Percentiles rank a stretch among this genome's conserved stretches.
phyloP scores from a whole-genome alignment of 345 rosid genomes.

The Heritiera fomes region DNA sequence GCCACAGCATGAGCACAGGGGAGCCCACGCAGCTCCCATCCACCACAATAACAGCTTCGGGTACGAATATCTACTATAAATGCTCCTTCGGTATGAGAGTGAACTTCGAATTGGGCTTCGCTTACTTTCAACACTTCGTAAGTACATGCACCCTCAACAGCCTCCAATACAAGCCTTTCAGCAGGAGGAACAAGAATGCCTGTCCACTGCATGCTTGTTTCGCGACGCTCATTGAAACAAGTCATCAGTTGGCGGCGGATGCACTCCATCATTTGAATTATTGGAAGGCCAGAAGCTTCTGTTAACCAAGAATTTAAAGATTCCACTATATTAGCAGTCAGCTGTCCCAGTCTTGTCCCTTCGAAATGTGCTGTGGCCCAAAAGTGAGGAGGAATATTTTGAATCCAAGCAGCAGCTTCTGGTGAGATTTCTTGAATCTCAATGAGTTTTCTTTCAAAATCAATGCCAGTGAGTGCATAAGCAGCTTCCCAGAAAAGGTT shows the following conservation, averaged over 20 bases:
- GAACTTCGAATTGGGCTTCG: constrained; percentile 74
- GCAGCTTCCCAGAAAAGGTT: constrained; percentile 88
- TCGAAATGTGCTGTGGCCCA: constrained; percentile 90
- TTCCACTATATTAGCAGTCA: constrained; percentile 72
- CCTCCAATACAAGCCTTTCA: constrained; percentile 60
- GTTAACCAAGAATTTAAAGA: constrained; percentile 61
- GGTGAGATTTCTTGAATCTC: constrained; percentile 77
- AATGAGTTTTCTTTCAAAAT: constrained; percentile 60
- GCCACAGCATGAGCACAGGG: constrained; percentile 90
- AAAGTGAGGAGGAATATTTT: constrained; percentile 58
- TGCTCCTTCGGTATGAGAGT: constrained; percentile 55
- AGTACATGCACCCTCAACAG: constrained; percentile 59
- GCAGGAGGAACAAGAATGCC: constrained; percentile 83
- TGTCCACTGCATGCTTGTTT: constrained; percentile 71
- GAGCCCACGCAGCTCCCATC: constrained; percentile 76
- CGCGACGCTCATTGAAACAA: constrained; percentile 79
- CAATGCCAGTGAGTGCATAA: constrained; percentile 62
- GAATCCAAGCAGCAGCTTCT: constrained; percentile 79
- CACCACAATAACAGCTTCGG: constrained; percentile 71
- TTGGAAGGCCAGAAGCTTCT: constrained; percentile 80
- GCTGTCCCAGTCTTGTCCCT: constrained; percentile 76
- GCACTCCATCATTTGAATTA: constrained; percentile 91
- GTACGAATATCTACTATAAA: constrained; percentile 66
- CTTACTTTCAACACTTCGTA: constrained; percentile 77
- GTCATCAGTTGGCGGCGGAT: constrained; percentile 73